phyloP scores from a whole-genome alignment of 2,329 filamentous ascomycete genomes.

The Verticillium dahliae region DNA sequence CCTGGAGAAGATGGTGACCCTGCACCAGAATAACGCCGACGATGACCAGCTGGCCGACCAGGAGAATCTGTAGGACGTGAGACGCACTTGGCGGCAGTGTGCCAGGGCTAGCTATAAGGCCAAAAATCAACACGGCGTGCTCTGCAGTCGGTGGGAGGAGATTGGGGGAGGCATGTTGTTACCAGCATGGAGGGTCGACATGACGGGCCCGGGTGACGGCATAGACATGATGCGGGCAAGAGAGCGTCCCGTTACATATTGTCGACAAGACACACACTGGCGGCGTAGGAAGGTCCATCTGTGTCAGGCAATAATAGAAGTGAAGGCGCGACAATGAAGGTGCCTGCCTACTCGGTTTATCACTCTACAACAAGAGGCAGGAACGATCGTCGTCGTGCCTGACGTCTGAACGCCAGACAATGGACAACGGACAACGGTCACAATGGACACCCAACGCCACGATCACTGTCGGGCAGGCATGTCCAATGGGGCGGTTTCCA shows the following conservation, averaged over 20 bases:
- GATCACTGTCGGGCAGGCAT: not conserved
- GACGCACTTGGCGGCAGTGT: no score
- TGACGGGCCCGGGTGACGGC: not conserved
- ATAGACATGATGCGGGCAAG: not conserved
- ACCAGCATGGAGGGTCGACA: not conserved
- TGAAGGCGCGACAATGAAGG: not conserved
- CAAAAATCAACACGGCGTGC: not conserved
- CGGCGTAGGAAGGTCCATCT: not conserved
- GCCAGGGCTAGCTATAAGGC: no score
- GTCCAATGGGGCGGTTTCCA: not conserved
- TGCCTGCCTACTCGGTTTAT: no score
- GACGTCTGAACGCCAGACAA: not conserved
- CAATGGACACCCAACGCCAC: not conserved
- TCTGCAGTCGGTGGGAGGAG: no score
- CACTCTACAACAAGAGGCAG: not conserved
- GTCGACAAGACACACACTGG: no score
- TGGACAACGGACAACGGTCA: no score
- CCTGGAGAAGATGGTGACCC: not conserved
- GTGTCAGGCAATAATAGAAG: not conserved
- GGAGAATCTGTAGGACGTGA: no score
- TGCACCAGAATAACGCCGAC: not conserved
- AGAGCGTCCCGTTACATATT: not conserved
- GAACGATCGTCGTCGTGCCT: not conserved
- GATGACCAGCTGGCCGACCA: not conserved
- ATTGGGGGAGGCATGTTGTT: not conserved